phyloP scores from a whole-genome alignment of 352 stramenopile species.

The Globisporangium uncinulatum region DNA sequence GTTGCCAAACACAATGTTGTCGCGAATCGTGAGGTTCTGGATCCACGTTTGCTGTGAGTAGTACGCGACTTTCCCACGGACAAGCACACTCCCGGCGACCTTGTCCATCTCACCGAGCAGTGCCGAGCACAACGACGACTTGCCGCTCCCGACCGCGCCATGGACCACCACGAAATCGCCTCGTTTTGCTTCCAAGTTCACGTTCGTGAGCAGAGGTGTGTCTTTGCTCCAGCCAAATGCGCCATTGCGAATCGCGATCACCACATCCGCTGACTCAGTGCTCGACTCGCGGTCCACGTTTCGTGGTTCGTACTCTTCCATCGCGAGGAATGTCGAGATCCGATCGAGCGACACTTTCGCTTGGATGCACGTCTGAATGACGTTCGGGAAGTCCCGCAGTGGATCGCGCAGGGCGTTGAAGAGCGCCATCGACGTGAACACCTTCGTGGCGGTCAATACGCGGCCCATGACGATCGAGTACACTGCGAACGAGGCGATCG shows the following conservation, averaged over 20 bases:
- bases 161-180: constrained; percentile 45
- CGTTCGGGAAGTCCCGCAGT: constrained; percentile 20
- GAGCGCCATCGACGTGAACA: constrained; percentile 44
- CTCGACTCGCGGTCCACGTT: constrained; percentile 9
- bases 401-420: constrained; percentile 35
- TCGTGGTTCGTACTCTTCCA: constrained; percentile 13
- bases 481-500: constrained; percentile 25
- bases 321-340: constrained; percentile 20
- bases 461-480: constrained; percentile 26
- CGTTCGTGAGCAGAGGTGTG: constrained; percentile 29
- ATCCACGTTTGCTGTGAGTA: constrained; percentile 92
- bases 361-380: constrained; percentile 23
- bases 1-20: constrained; percentile 95
- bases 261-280: not conserved
- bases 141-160: constrained; percentile 37
- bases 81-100: constrained; percentile 24
- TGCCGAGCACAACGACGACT: constrained; percentile 37
- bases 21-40: constrained; percentile 89
- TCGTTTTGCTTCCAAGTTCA: constrained; percentile 25
- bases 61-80: constrained; percentile 45
- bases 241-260: constrained; percentile 18
- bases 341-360: constrained; percentile 25
- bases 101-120: constrained; percentile 78
- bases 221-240: constrained; percentile 21
- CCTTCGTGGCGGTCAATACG: constrained; percentile 28